These are phyloP conservation scores for Candida ulmi DNA, from an alignment of 805 yeast genomes.

Conservation along the genomic window DNA sequence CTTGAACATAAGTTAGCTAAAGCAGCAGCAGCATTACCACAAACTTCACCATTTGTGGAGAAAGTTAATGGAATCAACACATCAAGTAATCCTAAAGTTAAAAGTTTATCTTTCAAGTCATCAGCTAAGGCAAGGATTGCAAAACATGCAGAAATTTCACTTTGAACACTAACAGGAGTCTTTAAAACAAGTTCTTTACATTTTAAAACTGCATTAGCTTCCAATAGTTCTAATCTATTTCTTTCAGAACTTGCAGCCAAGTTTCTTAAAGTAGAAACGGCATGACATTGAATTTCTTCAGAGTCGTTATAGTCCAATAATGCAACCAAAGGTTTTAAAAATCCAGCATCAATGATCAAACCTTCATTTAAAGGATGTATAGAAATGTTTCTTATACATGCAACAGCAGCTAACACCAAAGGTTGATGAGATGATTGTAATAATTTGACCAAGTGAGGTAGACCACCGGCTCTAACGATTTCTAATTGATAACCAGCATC, in stretches of 20 bases:
- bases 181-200: constrained; percentile 81
- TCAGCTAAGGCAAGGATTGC: constrained; percentile 96
- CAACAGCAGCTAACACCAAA: constrained; percentile 91
- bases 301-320: constrained; percentile 79
- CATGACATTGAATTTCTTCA: constrained; percentile 97
- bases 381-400: constrained; percentile 94
- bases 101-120: constrained; percentile 79
- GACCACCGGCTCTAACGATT: constrained; percentile 92
- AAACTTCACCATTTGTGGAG: constrained; percentile 86
- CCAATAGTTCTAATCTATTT: constrained; percentile 84
- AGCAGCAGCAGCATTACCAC: constrained; percentile 98
- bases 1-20: constrained; percentile 92
- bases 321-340: constrained; percentile 83
- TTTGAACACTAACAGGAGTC: constrained; percentile 89
- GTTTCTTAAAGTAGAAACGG: constrained; percentile 92
- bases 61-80: constrained; percentile 89
- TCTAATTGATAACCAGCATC: constrained; percentile 95
- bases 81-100: constrained; percentile 78
- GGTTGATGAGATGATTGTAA: constrained; percentile 89
- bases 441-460: constrained; percentile 86
- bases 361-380: constrained; percentile 97
- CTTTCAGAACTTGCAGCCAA: constrained; percentile 94
- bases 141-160: constrained; percentile 94
- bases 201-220: constrained; percentile 92
- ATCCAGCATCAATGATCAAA: constrained; percentile 93